A percentile compares a stretch with the other conserved stretches of the same genome.
Conservation (phyloP, 75 land plant species). For the Gnetum montanum region DNA sequence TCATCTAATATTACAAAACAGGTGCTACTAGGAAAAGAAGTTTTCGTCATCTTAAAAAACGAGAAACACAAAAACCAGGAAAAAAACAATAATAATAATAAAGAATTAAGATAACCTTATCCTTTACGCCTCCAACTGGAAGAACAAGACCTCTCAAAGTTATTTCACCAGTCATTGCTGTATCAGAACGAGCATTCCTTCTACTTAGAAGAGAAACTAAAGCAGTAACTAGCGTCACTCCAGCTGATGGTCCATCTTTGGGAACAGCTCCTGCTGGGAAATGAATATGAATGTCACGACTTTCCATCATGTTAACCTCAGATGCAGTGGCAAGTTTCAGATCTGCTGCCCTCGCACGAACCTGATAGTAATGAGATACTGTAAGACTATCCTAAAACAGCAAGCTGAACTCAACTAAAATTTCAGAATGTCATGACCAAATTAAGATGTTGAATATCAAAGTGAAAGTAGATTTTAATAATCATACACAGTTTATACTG, state of each 20-base stretch:
- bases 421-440: not conserved
- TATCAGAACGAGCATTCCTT: conserved; percentile 70
- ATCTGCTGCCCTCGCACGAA: conserved; percentile 82
- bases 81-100: not conserved
- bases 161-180: conserved; percentile 99
- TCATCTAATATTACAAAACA: too few species aligned
- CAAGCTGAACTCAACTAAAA: not conserved
- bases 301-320: conserved; percentile 58
- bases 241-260: conserved; percentile 97
- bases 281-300: conserved; percentile 89
- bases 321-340: conserved; percentile 49
- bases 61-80: not conserved
- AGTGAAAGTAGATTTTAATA: too few species aligned
- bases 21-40: too few species aligned
- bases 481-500: too few species aligned
- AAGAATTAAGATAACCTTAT: conserved; percentile 44
- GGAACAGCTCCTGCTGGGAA: conserved; percentile 99
- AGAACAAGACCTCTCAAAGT: conserved; percentile 87
- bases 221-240: conserved; percentile 89
- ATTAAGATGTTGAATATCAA: not conserved
- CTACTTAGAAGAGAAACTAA: conserved; percentile 76
- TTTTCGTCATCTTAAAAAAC: too few species aligned
- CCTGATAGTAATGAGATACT: conserved; percentile 29
- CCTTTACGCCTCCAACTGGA: conserved; percentile 97
- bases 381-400: not conserved